These are phyloP conservation scores for Leishmania lainsoni DNA, from an alignment of 208 protist genomes.

Conservation along the genomic window DNA sequence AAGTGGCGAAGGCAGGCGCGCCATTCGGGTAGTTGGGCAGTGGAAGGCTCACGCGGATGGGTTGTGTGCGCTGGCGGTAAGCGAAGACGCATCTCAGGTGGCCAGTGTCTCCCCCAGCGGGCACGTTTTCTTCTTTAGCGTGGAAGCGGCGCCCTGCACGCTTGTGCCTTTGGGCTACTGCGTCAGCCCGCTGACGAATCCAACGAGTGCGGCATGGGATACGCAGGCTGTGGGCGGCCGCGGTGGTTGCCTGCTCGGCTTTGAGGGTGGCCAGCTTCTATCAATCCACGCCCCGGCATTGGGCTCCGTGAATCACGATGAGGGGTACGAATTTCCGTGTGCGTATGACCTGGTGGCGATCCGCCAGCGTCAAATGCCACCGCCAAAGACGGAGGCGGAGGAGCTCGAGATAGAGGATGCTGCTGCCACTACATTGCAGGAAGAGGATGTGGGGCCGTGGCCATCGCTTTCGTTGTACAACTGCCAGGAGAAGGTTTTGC, in stretches of 20 bases:
- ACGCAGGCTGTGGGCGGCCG: constrained; percentile 8
- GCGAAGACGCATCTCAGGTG: constrained; percentile 57
- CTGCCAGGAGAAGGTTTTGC: constrained; percentile 38
- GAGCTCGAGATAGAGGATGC: constrained; percentile 70
- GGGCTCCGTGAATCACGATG: constrained; percentile 55
- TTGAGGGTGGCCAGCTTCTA: constrained; percentile 69
- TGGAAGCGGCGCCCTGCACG: constrained; percentile 25
- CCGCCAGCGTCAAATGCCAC: constrained; percentile 69
- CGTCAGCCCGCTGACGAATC: constrained; percentile 47
- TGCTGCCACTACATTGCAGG: constrained; percentile 43
- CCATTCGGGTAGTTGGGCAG: constrained; percentile 42
- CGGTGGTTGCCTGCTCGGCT: constrained; percentile 72
- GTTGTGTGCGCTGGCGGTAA: constrained; percentile 66
- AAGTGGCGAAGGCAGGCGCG: constrained; percentile 20
- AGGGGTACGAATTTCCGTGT: constrained; percentile 72
- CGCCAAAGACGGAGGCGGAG: constrained; percentile 57
- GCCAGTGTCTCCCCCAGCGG: constrained; percentile 83
- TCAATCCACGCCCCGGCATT: constrained; percentile 52
- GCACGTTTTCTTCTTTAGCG: constrained; percentile 94
- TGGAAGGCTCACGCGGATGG: constrained; percentile 70
- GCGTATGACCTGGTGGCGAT: constrained; percentile 72
- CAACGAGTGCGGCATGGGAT: constrained; percentile 76
- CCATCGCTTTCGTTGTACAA: constrained; percentile 51
- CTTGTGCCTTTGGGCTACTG: constrained; percentile 86
- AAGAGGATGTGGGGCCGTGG: constrained; percentile 86